Base-by-base conservation (phyloP, 352 stramenopile genomes). In the Phytophthora citricola region DNA sequence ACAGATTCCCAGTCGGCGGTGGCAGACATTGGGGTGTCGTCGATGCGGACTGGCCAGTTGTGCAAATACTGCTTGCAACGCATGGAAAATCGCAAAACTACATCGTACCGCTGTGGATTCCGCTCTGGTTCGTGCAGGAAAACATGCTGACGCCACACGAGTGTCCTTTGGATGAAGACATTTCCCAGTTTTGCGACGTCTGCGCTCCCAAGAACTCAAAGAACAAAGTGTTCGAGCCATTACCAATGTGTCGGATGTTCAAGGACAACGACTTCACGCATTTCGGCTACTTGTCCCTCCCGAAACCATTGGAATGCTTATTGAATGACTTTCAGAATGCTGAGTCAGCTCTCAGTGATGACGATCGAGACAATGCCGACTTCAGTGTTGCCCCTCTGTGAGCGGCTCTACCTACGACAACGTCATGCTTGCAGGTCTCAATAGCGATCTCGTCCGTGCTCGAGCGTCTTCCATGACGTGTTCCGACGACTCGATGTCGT, bases 171-270 rank as follows among this genome's bases (percentile, higher is more conserved):
- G 79, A 91, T 52, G 71, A 83, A 34, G 85, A 91, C 39, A 91
- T 93, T 31, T 81, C 82, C 10, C 76, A 78, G 29, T 82, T 63
- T 51, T 93, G 85, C 40, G 66, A 75, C 6, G 75, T 92, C 8
- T 93, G 85, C 53, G 79, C 85, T 9, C 85, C 85, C 2, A 63
- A 75, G 11, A 78, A 71, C 31, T 61, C 64, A 1, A 77, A 82
- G 40, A 73, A 53, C 32, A 85, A 83, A 66, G 75, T 70, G 11
- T 93, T 93, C 51, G 85, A 90, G 52, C 83, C 85, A 15, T 47
- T 92, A 50, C 85, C 85, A 4, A 90, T 92, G 78, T 93, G 78
- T 45, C 83, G 81, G 11, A 90, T 93, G 85, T 92, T 93, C 41
- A 79, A 58, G 45, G 71, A 89, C 50, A 78, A 58, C 29, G 38